These are phyloP conservation scores for Diplodia sapinea DNA, from an alignment of 2,329 filamentous ascomycete genomes.

Conservation along the genomic window DNA sequence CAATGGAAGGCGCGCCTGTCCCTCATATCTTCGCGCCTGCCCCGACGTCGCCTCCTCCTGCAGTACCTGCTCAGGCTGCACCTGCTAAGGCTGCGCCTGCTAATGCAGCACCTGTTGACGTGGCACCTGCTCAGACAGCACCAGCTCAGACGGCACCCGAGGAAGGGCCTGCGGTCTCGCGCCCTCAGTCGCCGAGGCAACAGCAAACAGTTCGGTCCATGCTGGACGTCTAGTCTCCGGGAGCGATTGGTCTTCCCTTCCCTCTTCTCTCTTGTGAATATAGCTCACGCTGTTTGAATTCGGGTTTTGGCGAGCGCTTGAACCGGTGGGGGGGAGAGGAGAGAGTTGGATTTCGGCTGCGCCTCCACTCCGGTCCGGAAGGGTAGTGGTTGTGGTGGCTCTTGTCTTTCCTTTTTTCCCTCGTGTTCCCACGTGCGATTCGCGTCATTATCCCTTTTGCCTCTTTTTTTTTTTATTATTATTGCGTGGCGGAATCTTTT, in stretches of 20 bases:
- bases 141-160: background rate
- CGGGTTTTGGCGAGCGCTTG: constrained; percentile 2
- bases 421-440: background rate
- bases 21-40: background rate
- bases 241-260: background rate
- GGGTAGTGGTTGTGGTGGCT: too few relatives aligned
- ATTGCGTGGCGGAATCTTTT: background rate
- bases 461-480: background rate
- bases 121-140: background rate
- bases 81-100: background rate
- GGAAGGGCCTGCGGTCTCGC: background rate
- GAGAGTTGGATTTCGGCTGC: background rate
- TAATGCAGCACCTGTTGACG: background rate
- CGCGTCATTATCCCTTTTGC: background rate
- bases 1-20: background rate
- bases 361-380: background rate
- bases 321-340: background rate
- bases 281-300: background rate
- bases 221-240: constrained; percentile 23
- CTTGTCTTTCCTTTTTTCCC: background rate
- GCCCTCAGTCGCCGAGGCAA: constrained; percentile 7
- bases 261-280: constrained; percentile 5
- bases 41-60: background rate
- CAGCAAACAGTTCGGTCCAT: constrained; percentile 26
- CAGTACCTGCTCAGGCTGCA: background rate